Percentiles rank a stretch among this genome's conserved stretches.
Conservation (phyloP, 1,284 basidiomycete genomes). For the Rhodotorula sp. region DNA sequence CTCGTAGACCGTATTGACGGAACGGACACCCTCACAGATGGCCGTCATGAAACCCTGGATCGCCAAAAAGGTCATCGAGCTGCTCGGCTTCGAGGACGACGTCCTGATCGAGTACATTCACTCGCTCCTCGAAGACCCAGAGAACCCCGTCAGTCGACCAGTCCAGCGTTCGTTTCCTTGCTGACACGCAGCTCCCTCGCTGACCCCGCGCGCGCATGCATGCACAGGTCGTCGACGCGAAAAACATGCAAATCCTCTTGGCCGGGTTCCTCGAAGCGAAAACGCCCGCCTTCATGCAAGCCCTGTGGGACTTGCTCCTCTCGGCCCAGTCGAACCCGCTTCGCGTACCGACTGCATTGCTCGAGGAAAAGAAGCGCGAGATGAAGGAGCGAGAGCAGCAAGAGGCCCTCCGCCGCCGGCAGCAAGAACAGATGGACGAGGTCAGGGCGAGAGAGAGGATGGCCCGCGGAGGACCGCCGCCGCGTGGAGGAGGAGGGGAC, state of each 20-base stretch:
- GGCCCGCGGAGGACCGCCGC: conserved; percentile 38
- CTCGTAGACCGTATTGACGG: conserved; percentile 71
- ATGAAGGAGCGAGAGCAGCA: conserved; percentile 72
- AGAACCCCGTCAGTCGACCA: conserved; percentile 61
- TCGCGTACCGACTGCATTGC: conserved; percentile 87
- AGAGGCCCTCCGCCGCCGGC: conserved; percentile 59
- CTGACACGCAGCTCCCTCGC: neutral
- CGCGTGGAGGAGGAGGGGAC: conserved; percentile 49
- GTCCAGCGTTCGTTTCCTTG: rapidly evolving
- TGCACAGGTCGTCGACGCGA: conserved; percentile 84
- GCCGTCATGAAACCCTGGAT: conserved; percentile 90
- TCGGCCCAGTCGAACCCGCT: conserved; percentile 85
- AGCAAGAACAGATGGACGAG: conserved; percentile 44
- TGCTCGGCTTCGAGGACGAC: conserved; percentile 93
- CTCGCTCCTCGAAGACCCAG: conserved; percentile 82
- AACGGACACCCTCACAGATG: conserved; percentile 56
- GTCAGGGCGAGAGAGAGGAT: conserved; percentile 40
- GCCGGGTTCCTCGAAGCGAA: conserved; percentile 78
- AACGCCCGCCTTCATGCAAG: conserved; percentile 79
- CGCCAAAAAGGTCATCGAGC: conserved; percentile 80
- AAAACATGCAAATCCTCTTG: conserved; percentile 90
- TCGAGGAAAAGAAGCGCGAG: conserved; percentile 94
- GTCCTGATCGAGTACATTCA: conserved; percentile 94
- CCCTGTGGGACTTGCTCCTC: conserved; percentile 83
- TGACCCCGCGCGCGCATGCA: neutral